Conservation (phyloP, 192 early-diverging fungal species). For the Phlyctochytrium arcticum region DNA sequence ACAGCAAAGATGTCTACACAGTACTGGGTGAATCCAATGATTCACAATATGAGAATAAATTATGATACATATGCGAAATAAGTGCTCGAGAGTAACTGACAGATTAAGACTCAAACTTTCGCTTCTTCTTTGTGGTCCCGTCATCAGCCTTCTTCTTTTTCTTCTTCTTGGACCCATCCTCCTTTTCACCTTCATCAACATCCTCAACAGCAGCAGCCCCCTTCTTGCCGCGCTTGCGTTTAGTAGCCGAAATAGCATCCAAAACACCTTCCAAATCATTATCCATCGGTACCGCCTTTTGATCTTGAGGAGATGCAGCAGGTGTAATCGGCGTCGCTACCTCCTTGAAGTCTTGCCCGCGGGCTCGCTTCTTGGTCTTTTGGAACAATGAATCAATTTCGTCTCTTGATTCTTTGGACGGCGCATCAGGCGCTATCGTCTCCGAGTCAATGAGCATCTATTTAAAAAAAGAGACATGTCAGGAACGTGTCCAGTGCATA, state of each 20-base stretch:
- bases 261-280: conserved; percentile 46
- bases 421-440: not conserved
- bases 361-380: conserved; percentile 46
- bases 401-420: conserved; percentile 12
- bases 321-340: not conserved
- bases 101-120: conserved; percentile 18
- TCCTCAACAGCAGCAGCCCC: not conserved
- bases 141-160: not conserved
- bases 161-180: conserved; percentile 21
- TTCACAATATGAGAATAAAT: not conserved
- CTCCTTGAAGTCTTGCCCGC: too few relatives aligned
- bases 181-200: conserved; percentile 5
- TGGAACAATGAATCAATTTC: conserved; percentile 27
- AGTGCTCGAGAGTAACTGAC: not conserved
- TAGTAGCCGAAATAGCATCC: conserved; percentile 51
- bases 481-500: not conserved
- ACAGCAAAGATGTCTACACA: too few relatives aligned
- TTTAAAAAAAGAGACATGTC: not conserved
- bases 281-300: conserved; percentile 4
- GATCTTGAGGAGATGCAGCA: not conserved
- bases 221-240: conserved; percentile 15
- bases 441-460: not conserved
- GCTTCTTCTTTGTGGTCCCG: not conserved
- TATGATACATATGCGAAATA: not conserved
- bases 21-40: too few relatives aligned